Conservation (phyloP, 805 yeast species). For the Candida golubevii region DNA sequence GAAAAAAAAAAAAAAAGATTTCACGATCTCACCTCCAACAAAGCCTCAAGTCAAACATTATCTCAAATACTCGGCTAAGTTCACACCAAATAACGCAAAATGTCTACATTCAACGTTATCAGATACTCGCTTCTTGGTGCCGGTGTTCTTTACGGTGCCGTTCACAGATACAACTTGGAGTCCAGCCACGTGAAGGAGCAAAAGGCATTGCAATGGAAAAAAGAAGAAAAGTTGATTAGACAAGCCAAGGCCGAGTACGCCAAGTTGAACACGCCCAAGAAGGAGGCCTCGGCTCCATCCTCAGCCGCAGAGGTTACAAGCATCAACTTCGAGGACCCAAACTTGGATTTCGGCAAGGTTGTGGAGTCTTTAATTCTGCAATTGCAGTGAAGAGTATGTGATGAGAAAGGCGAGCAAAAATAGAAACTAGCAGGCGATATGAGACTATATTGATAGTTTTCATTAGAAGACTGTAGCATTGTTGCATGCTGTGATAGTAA, state of each 20-base stretch:
- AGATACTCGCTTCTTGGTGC: constrained; percentile 90
- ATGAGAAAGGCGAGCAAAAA: neutral
- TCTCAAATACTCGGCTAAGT: too few relatives aligned
- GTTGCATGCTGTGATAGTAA: too few relatives aligned
- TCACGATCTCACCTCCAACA: too few relatives aligned
- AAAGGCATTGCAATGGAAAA: constrained; percentile 54
- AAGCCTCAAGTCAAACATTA: too few relatives aligned
- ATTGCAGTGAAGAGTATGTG: constrained; percentile 23
- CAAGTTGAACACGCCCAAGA: constrained; percentile 40
- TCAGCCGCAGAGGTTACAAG: neutral
- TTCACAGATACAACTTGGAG: constrained; percentile 71
- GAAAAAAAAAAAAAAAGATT: too few relatives aligned
- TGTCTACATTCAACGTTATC: constrained; percentile 59
- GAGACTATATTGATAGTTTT: too few relatives aligned
- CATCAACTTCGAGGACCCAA: constrained; percentile 80
- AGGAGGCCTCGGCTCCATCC: constrained; percentile 30
- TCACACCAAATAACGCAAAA: constrained; percentile 4
- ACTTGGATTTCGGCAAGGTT: constrained; percentile 75
- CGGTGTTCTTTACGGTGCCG: constrained; percentile 86
- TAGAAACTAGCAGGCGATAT: too few relatives aligned
- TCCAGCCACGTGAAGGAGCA: constrained; percentile 54
- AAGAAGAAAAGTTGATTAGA: constrained; percentile 69
- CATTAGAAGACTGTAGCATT: too few relatives aligned
- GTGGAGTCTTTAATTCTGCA: constrained; percentile 63
- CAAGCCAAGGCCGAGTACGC: constrained; percentile 90